A percentile compares a stretch with the other conserved stretches of the same genome.
phyloP scores from a whole-genome alignment of 345 rosid genomes.

The Eucalyptus tenuipes region DNA sequence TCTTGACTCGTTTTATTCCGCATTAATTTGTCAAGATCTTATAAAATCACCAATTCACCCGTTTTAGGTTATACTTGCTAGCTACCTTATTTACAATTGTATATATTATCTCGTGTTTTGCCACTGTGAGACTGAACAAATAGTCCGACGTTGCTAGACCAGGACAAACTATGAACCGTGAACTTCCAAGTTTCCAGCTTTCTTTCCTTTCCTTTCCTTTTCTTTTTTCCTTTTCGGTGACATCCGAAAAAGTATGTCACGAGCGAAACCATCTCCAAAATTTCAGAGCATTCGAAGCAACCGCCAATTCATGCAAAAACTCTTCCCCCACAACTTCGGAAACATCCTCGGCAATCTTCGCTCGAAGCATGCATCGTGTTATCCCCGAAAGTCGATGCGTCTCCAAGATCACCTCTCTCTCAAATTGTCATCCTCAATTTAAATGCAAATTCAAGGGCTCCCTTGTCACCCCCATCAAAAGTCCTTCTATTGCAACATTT shows the following conservation, averaged over 20 bases:
- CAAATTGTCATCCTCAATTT: neutral
- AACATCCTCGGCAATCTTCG: neutral
- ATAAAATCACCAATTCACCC: too few species aligned
- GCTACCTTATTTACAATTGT: too few species aligned
- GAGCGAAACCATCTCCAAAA: neutral
- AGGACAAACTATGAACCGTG: too few species aligned
- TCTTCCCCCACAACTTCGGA: neutral
- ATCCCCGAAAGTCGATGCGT: neutral
- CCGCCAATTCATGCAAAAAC: neutral
- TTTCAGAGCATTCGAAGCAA: neutral
- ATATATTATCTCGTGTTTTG: too few species aligned
- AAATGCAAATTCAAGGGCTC: neutral
- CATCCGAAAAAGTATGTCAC: neutral
- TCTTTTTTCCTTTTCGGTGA: neutral
- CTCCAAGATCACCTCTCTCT: neutral
- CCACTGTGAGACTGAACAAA: too few species aligned
- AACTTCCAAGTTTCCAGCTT: neutral
- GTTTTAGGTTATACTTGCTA: too few species aligned
- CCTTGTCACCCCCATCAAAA: neutral
- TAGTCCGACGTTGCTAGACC: too few species aligned
- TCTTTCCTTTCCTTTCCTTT: neutral
- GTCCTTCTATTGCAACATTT: neutral
- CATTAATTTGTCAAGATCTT: neutral
- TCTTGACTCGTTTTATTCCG: too few species aligned
- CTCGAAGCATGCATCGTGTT: neutral